phyloP scores from a whole-genome alignment of 192 early-diverging fungal species.

The Entomortierella parvispora region DNA sequence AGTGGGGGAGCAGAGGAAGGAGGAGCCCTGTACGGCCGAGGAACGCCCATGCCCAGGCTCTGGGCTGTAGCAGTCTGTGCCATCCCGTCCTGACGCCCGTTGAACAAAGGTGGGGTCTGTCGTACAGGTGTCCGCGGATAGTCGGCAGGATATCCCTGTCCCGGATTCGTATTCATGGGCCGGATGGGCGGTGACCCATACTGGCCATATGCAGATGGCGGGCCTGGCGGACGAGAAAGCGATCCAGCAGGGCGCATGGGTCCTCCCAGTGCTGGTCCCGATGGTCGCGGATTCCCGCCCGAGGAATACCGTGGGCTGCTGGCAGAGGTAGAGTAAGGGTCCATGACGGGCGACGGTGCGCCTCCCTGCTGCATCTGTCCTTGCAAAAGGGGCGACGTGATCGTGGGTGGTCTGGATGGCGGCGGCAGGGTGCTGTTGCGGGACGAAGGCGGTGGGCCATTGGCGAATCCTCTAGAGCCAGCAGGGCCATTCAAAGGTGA shows the following conservation, averaged over 20 bases:
- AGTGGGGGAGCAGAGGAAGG: conserved; percentile 12
- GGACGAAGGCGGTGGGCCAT: conserved; percentile 1
- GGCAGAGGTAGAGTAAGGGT: conserved; percentile 15
- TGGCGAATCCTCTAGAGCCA: background rate
- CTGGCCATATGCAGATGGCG: conserved; percentile 10
- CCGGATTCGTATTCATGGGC: conserved; percentile 19
- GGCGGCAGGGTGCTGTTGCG: conserved; percentile 7
- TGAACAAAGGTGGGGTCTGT: conserved; percentile 6
- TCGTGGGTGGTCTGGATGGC: conserved; percentile 24
- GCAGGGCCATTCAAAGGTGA: background rate
- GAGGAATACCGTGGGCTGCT: conserved; percentile 24
- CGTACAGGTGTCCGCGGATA: conserved; percentile 21
- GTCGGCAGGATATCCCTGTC: conserved; percentile 36
- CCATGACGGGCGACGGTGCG: conserved; percentile 1
- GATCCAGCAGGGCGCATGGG: conserved; percentile 30
- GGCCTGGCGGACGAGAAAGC: conserved; percentile 33
- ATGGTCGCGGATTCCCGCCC: conserved; percentile 24
- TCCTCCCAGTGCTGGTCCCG: conserved; percentile 9
- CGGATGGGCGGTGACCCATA: conserved; percentile 29
- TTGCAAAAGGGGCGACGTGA: conserved; percentile 18
- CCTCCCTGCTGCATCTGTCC: conserved; percentile 28
- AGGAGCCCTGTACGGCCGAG: too few relatives aligned
- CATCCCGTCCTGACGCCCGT: conserved; percentile 20
- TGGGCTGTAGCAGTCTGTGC: conserved; percentile 12
- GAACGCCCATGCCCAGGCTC: conserved; percentile 20